Base-by-base conservation (phyloP, 2,329 filamentous ascomycete species). In the Aschersonia sp. region DNA sequence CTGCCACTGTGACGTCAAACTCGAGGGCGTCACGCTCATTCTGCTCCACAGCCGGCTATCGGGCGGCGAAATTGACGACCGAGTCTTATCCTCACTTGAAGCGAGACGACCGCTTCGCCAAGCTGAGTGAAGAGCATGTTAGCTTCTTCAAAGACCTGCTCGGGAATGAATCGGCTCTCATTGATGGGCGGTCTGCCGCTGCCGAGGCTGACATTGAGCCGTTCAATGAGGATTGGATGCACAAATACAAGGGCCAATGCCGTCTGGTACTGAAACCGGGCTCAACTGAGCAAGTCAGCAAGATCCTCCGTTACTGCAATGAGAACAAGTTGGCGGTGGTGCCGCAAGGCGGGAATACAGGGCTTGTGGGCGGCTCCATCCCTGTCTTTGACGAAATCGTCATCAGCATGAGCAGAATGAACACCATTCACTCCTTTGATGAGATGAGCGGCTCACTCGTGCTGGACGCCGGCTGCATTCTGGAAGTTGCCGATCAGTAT, bases 351-450 rank as follows among this genome's bases (percentile, higher is more conserved):
- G 92, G 92, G 49, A 98, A 98, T 66, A 95, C 92, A 3, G 94
- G 92, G 5, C 75, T 98, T 35, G 92, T 98, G 2, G 94, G 92
- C 50, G 92, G 92, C 45, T 94, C 88, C 1, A 86, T 98, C 31
- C 92, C 94, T 1, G 89, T 98, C 28, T 98, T 97, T 61, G 94
- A 98, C 63, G 94, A 98, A 73, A 95, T 98, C 56, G 85, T 98
- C 57, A 77, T 98, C 70, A 95, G 83, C 66, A 81, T 92, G 63
- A 77, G 79, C 55, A 84, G 88, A 54, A 92, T 98, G 88, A 94
- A 94, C 72, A 70, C 80, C 59, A 89, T 98, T 52, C 78, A 85
- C 57, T 89, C 84, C 3, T 97, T 98, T 59, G 92, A 98, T 65
- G 84, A 94, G 47, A 85, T 94, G 46, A 94, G 88, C 47, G 92